Percentiles rank a stretch among this genome's conserved stretches.
Evolutionary conservation across 192 early-diverging fungal genomes (phyloP).

Genomic region (Coemansia sp.): DNA sequence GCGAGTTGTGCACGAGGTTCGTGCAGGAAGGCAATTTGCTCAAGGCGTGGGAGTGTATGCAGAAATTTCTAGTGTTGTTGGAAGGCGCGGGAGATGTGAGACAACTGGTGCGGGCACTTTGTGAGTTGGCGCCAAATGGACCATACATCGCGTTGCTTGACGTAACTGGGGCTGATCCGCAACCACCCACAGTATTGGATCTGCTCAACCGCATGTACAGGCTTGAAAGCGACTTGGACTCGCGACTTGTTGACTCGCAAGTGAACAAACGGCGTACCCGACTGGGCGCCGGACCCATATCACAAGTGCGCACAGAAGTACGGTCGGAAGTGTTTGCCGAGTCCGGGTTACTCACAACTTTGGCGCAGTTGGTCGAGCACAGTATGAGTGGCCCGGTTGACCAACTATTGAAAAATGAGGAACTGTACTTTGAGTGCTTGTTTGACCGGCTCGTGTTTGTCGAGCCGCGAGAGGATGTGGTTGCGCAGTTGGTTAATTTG

Average conservation of each 20-base stretch:
- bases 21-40: conserved; percentile 46
- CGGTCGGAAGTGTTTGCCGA: conserved; percentile 63
- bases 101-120: conserved; percentile 28
- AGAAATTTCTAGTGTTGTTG: conserved; percentile 57
- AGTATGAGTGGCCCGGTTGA: background rate
- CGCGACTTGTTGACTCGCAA: conserved; percentile 58
- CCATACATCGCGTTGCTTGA: conserved; percentile 14
- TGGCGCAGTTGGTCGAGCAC: conserved; percentile 17
- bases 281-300: conserved; percentile 64
- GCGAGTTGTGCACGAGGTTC: no score
- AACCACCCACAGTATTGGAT: conserved; percentile 18
- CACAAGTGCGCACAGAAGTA: conserved; percentile 61
- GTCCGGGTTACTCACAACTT: conserved; percentile 55
- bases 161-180: conserved; percentile 5
- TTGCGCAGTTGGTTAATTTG: conserved; percentile 20
- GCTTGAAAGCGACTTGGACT: conserved; percentile 49
- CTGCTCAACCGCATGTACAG: conserved; percentile 47
- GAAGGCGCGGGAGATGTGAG: conserved; percentile 47
- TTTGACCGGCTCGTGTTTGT: conserved; percentile 17
- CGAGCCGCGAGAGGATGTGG: conserved; percentile 3
- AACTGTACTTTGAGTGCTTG: conserved; percentile 28
- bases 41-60: conserved; percentile 54
- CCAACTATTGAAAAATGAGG: conserved; percentile 14
- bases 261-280: conserved; percentile 65
- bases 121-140: conserved; percentile 16